Conservation (phyloP, 2,329 filamentous ascomycete genomes). For the Calonectria pteridis region DNA sequence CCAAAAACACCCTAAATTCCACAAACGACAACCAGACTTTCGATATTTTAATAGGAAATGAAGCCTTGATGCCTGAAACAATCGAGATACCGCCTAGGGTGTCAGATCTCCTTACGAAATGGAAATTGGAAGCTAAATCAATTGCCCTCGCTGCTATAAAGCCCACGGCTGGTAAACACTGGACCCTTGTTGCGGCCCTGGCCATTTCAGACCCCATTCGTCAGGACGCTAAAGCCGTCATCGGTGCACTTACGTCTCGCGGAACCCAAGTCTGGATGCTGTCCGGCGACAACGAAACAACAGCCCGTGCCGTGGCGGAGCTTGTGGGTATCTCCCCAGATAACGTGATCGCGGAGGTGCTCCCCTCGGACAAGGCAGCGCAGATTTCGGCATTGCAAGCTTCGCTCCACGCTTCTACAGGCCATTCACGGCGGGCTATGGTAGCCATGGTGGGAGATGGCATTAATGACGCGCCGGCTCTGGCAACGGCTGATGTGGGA, state of each 20-base stretch:
- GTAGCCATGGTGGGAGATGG: constrained; percentile 92
- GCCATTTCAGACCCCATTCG: constrained; percentile 87
- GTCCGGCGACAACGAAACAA: constrained; percentile 90
- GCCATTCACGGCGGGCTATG: constrained; percentile 56
- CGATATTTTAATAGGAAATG: constrained; percentile 78
- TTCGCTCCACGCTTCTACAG: constrained; percentile 55
- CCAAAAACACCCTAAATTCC: constrained; percentile 13
- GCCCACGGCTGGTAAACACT: constrained; percentile 44
- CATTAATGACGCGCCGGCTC: constrained; percentile 88
- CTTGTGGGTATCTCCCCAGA: constrained; percentile 78
- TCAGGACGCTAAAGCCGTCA: constrained; percentile 74
- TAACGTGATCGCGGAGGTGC: constrained; percentile 88
- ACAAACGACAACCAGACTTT: constrained; percentile 44
- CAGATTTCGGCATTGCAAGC: constrained; percentile 75
- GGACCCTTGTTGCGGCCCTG: constrained; percentile 73
- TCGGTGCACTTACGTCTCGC: constrained; percentile 72
- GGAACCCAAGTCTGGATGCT: constrained; percentile 90
- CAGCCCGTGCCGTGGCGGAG: constrained; percentile 81
- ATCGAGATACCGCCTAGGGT: constrained; percentile 55
- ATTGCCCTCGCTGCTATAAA: constrained; percentile 69
- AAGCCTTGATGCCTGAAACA: constrained; percentile 71
- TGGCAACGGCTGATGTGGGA: constrained; percentile 84
- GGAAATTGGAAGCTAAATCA: constrained; percentile 75
- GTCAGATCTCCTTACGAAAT: constrained; percentile 58
- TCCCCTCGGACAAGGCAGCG: constrained; percentile 85